Percentiles rank a stretch among this genome's conserved stretches.
These are phyloP conservation scores for Nicotiana tabacum DNA, from an alignment of 257 asterid genomes.

Conservation along the genomic window DNA sequence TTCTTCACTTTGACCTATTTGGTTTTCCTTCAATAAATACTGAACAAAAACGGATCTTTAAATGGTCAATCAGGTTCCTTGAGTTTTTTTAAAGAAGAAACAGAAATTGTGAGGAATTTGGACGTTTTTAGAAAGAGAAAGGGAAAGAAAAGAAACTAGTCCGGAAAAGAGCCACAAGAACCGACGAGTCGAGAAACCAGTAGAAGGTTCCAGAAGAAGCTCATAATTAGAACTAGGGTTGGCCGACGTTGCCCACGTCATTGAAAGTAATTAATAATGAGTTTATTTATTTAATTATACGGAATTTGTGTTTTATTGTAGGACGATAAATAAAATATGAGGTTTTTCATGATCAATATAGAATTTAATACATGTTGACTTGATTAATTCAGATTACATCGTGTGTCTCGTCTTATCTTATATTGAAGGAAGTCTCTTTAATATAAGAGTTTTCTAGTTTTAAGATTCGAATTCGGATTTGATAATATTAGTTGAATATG, in stretches of 20 bases:
- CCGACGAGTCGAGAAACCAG: not conserved
- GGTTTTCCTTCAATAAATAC: not conserved
- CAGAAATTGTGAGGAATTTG: not conserved
- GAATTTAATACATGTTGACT: too few species aligned
- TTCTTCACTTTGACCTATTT: constrained; percentile 21
- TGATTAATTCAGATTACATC: too few species aligned
- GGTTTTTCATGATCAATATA: too few species aligned
- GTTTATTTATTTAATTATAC: too few species aligned
- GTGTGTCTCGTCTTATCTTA: too few species aligned
- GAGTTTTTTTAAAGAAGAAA: not conserved
- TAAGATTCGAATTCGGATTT: not conserved
- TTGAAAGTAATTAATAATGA: too few species aligned
- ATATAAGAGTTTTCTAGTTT: too few species aligned
- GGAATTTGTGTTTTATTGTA: too few species aligned
- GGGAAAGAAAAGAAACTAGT: not conserved
- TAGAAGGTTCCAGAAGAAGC: constrained; percentile 17
- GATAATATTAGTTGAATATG: too few species aligned
- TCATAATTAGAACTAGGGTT: not conserved
- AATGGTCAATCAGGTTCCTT: not conserved
- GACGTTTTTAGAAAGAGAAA: not conserved
- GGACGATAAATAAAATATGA: too few species aligned
- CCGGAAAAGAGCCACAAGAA: not conserved
- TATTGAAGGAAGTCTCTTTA: too few species aligned
- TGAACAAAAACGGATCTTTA: not conserved
- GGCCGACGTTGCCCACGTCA: not conserved